Conservation (phyloP, 2,329 filamentous ascomycete species). For the Piedraia hortae region DNA sequence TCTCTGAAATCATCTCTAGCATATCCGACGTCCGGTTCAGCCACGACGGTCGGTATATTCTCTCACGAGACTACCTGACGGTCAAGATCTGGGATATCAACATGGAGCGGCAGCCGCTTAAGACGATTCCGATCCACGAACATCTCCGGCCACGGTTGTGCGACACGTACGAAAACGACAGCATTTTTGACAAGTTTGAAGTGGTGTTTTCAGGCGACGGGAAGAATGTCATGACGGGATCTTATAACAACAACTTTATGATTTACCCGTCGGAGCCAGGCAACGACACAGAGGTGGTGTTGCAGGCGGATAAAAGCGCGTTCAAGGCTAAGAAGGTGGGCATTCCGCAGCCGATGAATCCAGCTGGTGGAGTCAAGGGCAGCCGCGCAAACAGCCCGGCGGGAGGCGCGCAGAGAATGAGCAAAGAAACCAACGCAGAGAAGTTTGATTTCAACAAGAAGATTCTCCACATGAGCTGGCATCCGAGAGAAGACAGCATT, state of each 20-base stretch:
- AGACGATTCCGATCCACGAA: slow-evolving; percentile 97
- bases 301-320: slow-evolving; percentile 93
- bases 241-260: slow-evolving; percentile 99
- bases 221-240: slow-evolving; percentile 98
- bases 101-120: slow-evolving; percentile 91
- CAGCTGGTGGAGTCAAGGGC: slow-evolving; percentile 40
- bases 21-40: slow-evolving; percentile 98
- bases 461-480: slow-evolving; percentile 99
- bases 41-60: slow-evolving; percentile 81
- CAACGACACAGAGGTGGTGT: slow-evolving; percentile 86
- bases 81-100: slow-evolving; percentile 99
- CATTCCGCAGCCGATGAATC: slow-evolving; percentile 87
- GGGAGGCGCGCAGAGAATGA: slow-evolving; percentile 75
- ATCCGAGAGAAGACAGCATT: slow-evolving; percentile 98
- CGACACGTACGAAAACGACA: slow-evolving; percentile 97
- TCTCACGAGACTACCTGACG: slow-evolving; percentile 90
- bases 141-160: slow-evolving; percentile 81
- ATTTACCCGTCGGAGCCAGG: slow-evolving; percentile 93
- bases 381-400: slow-evolving; percentile 75
- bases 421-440: slow-evolving; percentile 95
- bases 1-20: slow-evolving; percentile 97
- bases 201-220: slow-evolving; percentile 95
- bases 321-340: slow-evolving; percentile 99
- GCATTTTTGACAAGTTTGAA: slow-evolving; percentile 99
- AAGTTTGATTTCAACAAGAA: slow-evolving; percentile 99